Base-by-base conservation (phyloP, 2,329 filamentous ascomycete species). In the Penicillium sp. region DNA sequence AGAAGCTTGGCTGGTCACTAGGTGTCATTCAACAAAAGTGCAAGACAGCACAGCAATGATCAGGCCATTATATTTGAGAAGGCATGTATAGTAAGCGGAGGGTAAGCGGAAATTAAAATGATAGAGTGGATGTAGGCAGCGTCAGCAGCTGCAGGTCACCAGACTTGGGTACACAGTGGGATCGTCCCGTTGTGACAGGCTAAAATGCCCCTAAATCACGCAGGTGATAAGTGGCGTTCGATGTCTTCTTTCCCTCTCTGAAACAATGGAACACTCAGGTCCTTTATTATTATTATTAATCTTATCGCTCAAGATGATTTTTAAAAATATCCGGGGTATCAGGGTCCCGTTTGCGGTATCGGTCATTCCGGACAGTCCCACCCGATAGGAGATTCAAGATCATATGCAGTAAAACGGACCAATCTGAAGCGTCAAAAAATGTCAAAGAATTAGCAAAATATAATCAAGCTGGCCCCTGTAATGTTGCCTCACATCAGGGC, bases 141-240 rank as follows among this genome's bases (percentile, higher is more conserved):
- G 46, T 48, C 46, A 48, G 27, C 46, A 54, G 33, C 44, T 43
- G 52, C 31, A 53, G n/a, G 22, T 37, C 42, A 39, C 35, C 35
- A 39, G 35, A 39, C 16, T 39, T n/a, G 35, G 8, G 31, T 5
- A 39, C 22, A 43, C 49, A 16, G 48, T 55, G 27, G 52, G 53
- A 58, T 61, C 56, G 44, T 59, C 55, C 61, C 55, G 51, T 54
- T 52, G 14, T 63, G 58, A 55, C 56, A 59, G 53, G 24, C 19
- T 26, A n/a, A 42, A n/a, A 50, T 27, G 22, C 27, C 46, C 21
- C 53, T 56, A 52, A 61, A 61, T 60, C 59, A 56, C 52, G 56
- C 56, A 57, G 57, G 50, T 58, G 54, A 59, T 57, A 27, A 52
- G 57, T 57, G 54, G 54, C 55, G 49, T 39, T 39, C 14, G 35